These are phyloP conservation scores for Fusarium papillatum DNA, from an alignment of 2,329 filamentous ascomycete species.

Conservation along the genomic window DNA sequence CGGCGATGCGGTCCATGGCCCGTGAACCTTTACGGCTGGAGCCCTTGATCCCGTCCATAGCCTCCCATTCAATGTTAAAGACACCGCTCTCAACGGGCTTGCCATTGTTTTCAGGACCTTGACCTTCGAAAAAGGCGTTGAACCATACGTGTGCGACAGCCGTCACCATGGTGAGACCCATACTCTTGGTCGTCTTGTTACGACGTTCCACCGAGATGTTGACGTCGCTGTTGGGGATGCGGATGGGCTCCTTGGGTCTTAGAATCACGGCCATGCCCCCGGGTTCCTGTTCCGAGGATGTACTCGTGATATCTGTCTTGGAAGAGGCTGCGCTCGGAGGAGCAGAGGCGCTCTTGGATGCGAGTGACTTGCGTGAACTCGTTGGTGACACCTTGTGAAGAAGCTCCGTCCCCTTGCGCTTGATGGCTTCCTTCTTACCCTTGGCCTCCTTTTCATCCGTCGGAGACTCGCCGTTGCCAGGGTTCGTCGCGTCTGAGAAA, in stretches of 20 bases:
- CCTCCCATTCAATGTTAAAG: slow-evolving; percentile 71
- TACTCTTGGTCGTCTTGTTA: slow-evolving; percentile 81
- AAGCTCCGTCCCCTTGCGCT: slow-evolving; percentile 49
- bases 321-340: slow-evolving; percentile 26
- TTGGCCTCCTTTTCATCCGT: slow-evolving; percentile 22
- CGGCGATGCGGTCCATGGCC: slow-evolving; percentile 84
- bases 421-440: slow-evolving; percentile 38
- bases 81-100: slow-evolving; percentile 75
- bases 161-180: slow-evolving; percentile 91
- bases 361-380: slow-evolving; percentile 25
- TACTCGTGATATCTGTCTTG: slow-evolving; percentile 32
- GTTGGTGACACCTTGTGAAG: slow-evolving; percentile 48
- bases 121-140: slow-evolving; percentile 93
- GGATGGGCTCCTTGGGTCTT: slow-evolving; percentile 76
- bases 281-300: slow-evolving; percentile 58
- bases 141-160: slow-evolving; percentile 97
- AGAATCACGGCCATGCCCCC: slow-evolving; percentile 84
- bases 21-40: slow-evolving; percentile 84
- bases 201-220: slow-evolving; percentile 92
- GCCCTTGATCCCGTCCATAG: slow-evolving; percentile 96
- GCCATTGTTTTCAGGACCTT: slow-evolving; percentile 77
- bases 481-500: slow-evolving; percentile 47
- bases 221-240: slow-evolving; percentile 85
- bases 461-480: slow-evolving; percentile 5
- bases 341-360: slow-evolving; percentile 35